A percentile compares a stretch with the other conserved stretches of the same genome.
Conservation (phyloP, 192 early-diverging fungal genomes). For the Coemansia sp. region DNA sequence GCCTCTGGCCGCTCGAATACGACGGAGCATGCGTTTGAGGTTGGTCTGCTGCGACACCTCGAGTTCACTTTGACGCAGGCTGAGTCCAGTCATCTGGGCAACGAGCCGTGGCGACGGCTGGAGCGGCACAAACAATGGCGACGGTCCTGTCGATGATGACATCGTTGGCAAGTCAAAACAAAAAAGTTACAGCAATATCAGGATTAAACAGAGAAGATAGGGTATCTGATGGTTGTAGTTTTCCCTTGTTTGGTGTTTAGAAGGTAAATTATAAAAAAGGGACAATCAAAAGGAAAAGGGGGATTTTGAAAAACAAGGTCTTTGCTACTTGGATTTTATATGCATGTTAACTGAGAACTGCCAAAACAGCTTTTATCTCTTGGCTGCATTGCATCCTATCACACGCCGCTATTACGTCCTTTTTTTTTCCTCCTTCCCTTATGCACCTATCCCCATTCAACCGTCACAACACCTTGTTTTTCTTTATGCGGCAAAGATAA, state of each 20-base stretch:
- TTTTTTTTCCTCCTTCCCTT: no score
- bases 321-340: no score
- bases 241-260: no score
- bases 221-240: no score
- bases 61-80: conserved; percentile 37
- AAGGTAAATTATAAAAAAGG: no score
- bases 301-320: no score
- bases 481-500: neutral
- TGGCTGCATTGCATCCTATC: no score
- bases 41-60: conserved; percentile 46
- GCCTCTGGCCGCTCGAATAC: conserved; percentile 32
- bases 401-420: no score
- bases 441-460: neutral
- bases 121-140: conserved; percentile 40
- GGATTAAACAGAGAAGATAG: neutral
- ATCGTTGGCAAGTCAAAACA: neutral
- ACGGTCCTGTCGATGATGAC: conserved; percentile 29
- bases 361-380: no score
- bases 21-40: conserved; percentile 46
- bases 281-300: no score
- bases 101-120: conserved; percentile 40
- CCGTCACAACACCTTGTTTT: neutral
- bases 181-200: neutral
- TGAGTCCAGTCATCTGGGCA: conserved; percentile 49
- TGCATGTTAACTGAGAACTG: no score